Evolutionary conservation across 2,329 filamentous ascomycete species (phyloP).

Genomic region (Fusarium ambrosium): DNA sequence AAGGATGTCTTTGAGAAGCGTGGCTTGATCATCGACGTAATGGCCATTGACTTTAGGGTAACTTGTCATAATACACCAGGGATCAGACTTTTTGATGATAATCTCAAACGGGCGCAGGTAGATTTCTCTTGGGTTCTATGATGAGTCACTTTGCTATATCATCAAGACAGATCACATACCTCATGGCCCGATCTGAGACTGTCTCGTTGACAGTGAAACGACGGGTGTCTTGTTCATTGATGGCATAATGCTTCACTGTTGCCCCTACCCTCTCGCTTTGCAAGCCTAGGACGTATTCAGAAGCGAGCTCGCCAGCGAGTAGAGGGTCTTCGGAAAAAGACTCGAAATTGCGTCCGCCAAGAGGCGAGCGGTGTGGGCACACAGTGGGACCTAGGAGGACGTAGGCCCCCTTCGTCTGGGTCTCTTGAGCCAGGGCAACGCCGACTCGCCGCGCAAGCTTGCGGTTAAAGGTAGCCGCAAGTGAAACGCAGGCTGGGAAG

Average conservation of each 20-base stretch:
- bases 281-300: neutral
- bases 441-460: neutral
- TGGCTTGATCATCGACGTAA: neutral
- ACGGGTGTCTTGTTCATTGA: neutral
- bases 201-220: neutral
- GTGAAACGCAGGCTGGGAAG: neutral
- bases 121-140: neutral
- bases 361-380: neutral
- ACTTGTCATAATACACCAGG: neutral
- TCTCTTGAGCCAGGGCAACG: neutral
- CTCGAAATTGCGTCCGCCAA: neutral
- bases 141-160: neutral
- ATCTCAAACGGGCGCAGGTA: neutral
- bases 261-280: neutral
- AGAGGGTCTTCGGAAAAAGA: neutral
- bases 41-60: neutral
- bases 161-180: neutral
- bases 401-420: neutral
- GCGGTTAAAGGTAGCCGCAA: neutral
- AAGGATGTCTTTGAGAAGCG: neutral
- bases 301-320: neutral
- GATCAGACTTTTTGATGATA: neutral
- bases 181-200: neutral
- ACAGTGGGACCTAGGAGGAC: neutral
- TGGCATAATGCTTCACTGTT: neutral